A percentile compares a stretch with the other conserved stretches of the same genome.
These are phyloP conservation scores for Triadica sebifera DNA, from an alignment of 345 rosid species.

Conservation along the genomic window DNA sequence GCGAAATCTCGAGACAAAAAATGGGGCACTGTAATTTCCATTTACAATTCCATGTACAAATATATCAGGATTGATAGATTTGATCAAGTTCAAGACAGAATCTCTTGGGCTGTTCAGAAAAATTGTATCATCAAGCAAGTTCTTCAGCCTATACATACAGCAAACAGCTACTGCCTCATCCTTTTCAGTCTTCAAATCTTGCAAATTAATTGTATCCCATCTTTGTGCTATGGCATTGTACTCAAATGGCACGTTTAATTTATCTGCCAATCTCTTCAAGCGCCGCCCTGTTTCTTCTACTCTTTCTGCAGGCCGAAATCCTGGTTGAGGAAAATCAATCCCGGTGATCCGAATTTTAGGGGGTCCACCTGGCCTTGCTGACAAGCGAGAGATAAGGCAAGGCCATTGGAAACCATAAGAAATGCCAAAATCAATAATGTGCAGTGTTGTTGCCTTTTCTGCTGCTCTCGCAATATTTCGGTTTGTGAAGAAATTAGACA, in stretches of 20 bases:
- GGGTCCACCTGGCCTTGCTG: constrained; percentile 49
- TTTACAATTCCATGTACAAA: constrained; percentile 46
- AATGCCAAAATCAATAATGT: constrained; percentile 62
- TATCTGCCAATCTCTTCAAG: constrained; percentile 43
- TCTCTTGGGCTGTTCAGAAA: constrained; percentile 43
- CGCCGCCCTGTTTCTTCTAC: constrained; percentile 53
- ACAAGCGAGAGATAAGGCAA: constrained; percentile 46
- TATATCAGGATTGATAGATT: constrained; percentile 43
- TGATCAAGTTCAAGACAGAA: constrained; percentile 41
- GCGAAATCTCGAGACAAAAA: constrained; percentile 52
- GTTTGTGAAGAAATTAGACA: constrained; percentile 46
- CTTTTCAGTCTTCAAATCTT: constrained; percentile 48
- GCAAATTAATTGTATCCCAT: constrained; percentile 52
- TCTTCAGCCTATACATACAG: constrained; percentile 36
- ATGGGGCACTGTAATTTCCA: constrained; percentile 45
- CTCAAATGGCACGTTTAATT: constrained; percentile 51
- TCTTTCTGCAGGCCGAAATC: constrained; percentile 51
- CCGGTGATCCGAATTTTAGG: constrained; percentile 55
- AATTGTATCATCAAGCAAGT: constrained; percentile 58
- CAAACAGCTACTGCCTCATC: constrained; percentile 52
- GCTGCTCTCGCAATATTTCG: constrained; percentile 40
- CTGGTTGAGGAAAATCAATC: constrained; percentile 53
- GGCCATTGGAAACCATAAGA: constrained; percentile 69
- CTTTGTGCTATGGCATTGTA: constrained; percentile 55
- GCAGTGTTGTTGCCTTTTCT: constrained; percentile 44